A percentile compares a stretch with the other conserved stretches of the same genome.
These are phyloP conservation scores for Linum tenue DNA, from an alignment of 345 rosid species.

Conservation along the genomic window DNA sequence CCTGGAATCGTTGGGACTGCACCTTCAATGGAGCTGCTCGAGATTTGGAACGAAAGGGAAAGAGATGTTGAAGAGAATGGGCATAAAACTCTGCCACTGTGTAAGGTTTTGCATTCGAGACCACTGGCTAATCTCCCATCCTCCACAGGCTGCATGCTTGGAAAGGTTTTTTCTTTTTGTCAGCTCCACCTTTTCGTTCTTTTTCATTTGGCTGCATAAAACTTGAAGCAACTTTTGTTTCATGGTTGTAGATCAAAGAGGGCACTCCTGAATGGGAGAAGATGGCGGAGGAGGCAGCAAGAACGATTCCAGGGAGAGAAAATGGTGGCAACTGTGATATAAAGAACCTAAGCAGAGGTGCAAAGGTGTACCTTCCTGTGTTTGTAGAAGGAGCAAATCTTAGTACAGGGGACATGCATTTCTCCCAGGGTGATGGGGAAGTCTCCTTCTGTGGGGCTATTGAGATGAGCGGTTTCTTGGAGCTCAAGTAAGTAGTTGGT, in stretches of 20 bases:
- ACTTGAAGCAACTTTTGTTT: slow-evolving; percentile 6
- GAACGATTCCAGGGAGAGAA: slow-evolving; percentile 88
- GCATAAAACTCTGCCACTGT: slow-evolving; percentile 34
- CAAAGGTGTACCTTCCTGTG: slow-evolving; percentile 76
- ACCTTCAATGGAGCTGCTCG: slow-evolving; percentile 68
- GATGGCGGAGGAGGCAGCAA: slow-evolving; percentile 64
- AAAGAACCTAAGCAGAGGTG: slow-evolving; percentile 80
- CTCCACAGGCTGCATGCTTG: slow-evolving; percentile 63
- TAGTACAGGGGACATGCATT: slow-evolving; percentile 94
- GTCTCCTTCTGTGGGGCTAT: slow-evolving; percentile 91
- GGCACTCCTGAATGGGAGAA: slow-evolving; percentile 75
- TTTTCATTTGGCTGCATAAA: too few species aligned
- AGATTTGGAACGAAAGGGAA: slow-evolving; percentile 78
- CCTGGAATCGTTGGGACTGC: slow-evolving; percentile 88
- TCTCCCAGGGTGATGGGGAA: slow-evolving; percentile 96
- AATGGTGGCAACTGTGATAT: slow-evolving; percentile 97
- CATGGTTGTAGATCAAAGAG: slow-evolving; percentile 38
- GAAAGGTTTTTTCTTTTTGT: slow-evolving; percentile 33
- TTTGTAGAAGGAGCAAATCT: slow-evolving; percentile 85
- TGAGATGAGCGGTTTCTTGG: slow-evolving; percentile 87
- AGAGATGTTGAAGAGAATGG: slow-evolving; percentile 62
- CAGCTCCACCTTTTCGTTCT: neutral
- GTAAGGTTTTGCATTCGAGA: slow-evolving; percentile 71
- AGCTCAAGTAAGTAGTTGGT: slow-evolving; percentile 46
- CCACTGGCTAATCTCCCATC: slow-evolving; percentile 75